These are phyloP conservation scores for Yarrowia divulgata DNA, from an alignment of 805 yeast species.

Conservation along the genomic window DNA sequence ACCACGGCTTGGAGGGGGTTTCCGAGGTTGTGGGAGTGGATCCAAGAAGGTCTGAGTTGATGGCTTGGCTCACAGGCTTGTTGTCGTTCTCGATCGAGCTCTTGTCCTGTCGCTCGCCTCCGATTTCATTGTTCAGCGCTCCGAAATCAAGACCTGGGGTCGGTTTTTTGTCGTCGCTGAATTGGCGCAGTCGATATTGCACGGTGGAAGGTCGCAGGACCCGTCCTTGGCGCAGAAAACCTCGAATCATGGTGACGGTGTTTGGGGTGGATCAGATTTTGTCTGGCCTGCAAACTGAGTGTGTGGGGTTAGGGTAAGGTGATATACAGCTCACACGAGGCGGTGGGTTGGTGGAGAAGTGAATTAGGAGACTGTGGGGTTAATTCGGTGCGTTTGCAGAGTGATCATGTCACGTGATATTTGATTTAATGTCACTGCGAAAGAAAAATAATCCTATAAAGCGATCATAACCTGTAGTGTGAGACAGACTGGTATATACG, in stretches of 20 bases:
- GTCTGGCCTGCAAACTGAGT: conserved; percentile 10
- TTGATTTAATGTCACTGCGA: too few species aligned
- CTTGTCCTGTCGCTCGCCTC: not conserved
- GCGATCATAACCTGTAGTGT: not conserved
- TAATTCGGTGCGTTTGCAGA: too few species aligned
- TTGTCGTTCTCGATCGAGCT: not conserved
- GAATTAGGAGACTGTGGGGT: not conserved
- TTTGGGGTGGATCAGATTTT: not conserved
- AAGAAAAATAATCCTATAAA: too few species aligned
- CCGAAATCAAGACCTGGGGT: not conserved
- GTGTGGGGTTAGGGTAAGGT: conserved; percentile 10
- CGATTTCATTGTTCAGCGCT: conserved; percentile 1
- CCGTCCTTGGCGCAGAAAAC: conserved; percentile 13
- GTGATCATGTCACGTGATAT: too few species aligned
- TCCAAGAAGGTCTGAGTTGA: not conserved
- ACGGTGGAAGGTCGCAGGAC: not conserved
- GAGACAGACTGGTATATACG: not conserved
- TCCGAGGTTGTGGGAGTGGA: not conserved
- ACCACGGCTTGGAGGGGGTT: conserved; percentile 43
- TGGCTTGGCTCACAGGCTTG: not conserved
- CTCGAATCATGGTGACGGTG: conserved; percentile 30
- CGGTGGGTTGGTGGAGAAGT: not conserved
- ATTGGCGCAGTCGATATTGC: not conserved
- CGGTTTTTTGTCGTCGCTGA: conserved; percentile 17
- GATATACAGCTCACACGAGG: not conserved